These are phyloP conservation scores for Xerocomellus intermedius DNA, from an alignment of 768 basidiomycete species.

Conservation along the genomic window DNA sequence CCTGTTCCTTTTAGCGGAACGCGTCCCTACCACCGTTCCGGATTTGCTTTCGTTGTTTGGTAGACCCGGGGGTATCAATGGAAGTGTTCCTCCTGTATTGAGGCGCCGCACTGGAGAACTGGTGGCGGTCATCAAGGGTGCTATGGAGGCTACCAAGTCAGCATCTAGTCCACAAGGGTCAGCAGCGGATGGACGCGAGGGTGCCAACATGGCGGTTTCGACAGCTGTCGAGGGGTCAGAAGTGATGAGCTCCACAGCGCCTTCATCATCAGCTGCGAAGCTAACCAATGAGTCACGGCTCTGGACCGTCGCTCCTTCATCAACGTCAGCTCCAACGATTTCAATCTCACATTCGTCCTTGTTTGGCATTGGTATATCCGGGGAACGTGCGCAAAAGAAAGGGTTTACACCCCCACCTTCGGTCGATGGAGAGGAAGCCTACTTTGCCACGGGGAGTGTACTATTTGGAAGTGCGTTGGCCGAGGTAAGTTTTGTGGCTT, in stretches of 20 bases:
- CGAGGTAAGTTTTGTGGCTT: slow-evolving; percentile 14
- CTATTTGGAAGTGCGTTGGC: slow-evolving; percentile 41
- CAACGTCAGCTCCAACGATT: not conserved
- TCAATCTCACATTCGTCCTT: slow-evolving; percentile 28
- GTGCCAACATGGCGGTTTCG: not conserved
- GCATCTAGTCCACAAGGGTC: not conserved
- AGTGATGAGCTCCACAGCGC: slow-evolving; percentile 7
- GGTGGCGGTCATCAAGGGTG: slow-evolving; percentile 55
- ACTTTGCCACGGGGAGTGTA: slow-evolving; percentile 38
- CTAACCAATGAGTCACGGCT: slow-evolving; percentile 17
- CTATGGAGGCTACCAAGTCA: slow-evolving; percentile 31
- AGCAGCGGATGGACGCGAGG: not conserved
- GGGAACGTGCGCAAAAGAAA: not conserved
- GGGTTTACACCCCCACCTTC: not conserved
- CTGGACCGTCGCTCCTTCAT: slow-evolving; percentile 11
- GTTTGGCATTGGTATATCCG: slow-evolving; percentile 14
- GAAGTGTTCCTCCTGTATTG: slow-evolving; percentile 59
- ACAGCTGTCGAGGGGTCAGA: not conserved
- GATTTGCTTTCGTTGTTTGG: slow-evolving; percentile 59
- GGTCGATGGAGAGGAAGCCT: not conserved
- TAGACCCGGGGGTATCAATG: slow-evolving; percentile 12
- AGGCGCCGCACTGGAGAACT: slow-evolving; percentile 63
- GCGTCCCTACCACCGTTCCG: slow-evolving; percentile 63
- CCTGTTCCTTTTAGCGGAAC: slow-evolving; percentile 71
- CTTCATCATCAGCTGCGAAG: slow-evolving; percentile 6